phyloP scores from a whole-genome alignment of 805 yeast species.

The Wickerhamomyces xylosicus region DNA sequence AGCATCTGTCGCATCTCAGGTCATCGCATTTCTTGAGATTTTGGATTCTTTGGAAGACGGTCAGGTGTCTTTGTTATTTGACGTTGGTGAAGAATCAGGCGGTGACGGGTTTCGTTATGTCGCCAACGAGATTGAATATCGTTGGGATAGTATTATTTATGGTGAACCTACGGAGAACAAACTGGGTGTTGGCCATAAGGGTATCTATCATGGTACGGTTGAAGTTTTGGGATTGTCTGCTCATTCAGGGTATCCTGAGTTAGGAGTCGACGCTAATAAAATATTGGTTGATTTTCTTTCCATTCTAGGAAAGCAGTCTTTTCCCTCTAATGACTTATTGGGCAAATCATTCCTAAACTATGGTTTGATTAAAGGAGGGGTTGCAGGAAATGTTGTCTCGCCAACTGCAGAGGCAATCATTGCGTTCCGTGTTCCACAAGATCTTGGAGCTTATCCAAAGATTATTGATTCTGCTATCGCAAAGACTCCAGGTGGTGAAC shows the following conservation, averaged over 20 bases:
- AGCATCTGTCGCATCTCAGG: conserved; percentile 51
- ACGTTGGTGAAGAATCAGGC: conserved; percentile 53
- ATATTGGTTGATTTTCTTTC: conserved; percentile 39
- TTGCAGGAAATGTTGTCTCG: conserved; percentile 54
- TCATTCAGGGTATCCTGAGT: conserved; percentile 61
- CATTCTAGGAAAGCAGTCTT: conserved; percentile 27
- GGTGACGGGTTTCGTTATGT: conserved; percentile 49
- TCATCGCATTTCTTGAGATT: conserved; percentile 39
- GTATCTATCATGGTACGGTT: conserved; percentile 30
- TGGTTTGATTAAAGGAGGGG: conserved; percentile 48
- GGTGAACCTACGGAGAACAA: conserved; percentile 67
- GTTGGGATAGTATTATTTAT: conserved; percentile 49
- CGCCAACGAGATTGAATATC: conserved; percentile 26
- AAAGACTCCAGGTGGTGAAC: conserved; percentile 13
- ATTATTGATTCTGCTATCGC: conserved; percentile 23
- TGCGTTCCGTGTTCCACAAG: conserved; percentile 40
- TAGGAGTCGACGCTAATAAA: conserved; percentile 49
- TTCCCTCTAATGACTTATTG: conserved; percentile 39
- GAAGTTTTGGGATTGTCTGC: conserved; percentile 39
- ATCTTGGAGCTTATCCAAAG: conserved; percentile 25
- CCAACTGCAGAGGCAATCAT: conserved; percentile 38
- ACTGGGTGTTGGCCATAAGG: conserved; percentile 61
- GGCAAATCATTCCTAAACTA: conserved; percentile 52
- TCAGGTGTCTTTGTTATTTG: conserved; percentile 45
- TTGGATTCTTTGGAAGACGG: conserved; percentile 34